Evolutionary conservation across 2,329 filamentous ascomycete species (phyloP).

Genomic region (Monosporascus sp.): DNA sequence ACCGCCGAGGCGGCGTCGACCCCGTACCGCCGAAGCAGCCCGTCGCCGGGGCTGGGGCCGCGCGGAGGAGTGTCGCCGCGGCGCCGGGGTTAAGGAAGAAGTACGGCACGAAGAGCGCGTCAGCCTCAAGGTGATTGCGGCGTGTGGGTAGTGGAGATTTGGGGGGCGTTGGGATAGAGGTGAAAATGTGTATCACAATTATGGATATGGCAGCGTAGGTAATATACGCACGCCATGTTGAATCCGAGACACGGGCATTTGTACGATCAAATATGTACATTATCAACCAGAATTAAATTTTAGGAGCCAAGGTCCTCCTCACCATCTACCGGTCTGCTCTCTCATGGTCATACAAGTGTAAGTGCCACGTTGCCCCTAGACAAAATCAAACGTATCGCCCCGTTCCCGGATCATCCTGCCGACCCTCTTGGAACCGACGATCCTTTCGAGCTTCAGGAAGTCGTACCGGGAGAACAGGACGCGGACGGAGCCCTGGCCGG

Average conservation of each 20-base stretch:
- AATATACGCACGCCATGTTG: too few relatives aligned
- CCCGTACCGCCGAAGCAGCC: not conserved
- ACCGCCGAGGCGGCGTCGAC: constrained; percentile 7
- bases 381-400: constrained; percentile 92
- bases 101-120: too few relatives aligned
- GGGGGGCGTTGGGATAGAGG: too few relatives aligned
- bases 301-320: not conserved
- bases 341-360: not conserved
- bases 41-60: too few relatives aligned
- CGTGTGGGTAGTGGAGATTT: too few relatives aligned
- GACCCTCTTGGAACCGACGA: constrained; percentile 77
- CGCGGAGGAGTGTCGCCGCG: too few relatives aligned
- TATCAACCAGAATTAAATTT: not conserved
- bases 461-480: constrained; percentile 85
- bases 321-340: not conserved
- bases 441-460: constrained; percentile 77
- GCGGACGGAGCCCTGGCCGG: constrained; percentile 54
- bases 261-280: not conserved
- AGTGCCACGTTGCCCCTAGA: constrained; percentile 42
- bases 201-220: too few relatives aligned
- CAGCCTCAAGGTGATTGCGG: too few relatives aligned
- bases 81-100: too few relatives aligned
- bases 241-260: not conserved
- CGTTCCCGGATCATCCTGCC: constrained; percentile 78
- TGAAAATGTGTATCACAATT: too few relatives aligned